A percentile compares a stretch with the other conserved stretches of the same genome.
Evolutionary conservation across 2,329 filamentous ascomycete species (phyloP).

Genomic region (Huntiella bhutanensis): DNA sequence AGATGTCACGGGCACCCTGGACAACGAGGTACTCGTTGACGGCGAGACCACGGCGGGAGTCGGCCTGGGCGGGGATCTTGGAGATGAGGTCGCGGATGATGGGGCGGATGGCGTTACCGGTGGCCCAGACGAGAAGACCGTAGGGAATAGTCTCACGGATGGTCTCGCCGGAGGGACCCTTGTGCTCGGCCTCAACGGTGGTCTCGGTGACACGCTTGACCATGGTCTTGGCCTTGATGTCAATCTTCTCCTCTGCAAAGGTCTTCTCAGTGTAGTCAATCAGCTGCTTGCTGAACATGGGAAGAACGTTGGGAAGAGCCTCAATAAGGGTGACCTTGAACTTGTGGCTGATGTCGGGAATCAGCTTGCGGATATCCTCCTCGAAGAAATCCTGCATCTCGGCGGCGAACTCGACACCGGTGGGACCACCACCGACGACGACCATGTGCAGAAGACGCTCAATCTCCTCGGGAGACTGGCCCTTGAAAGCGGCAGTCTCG

Average conservation of each 20-base stretch:
- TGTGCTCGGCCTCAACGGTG: conserved; percentile 76
- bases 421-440: conserved; percentile 80
- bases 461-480: conserved; percentile 70
- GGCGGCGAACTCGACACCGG: conserved; percentile 94
- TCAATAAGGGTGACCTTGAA: conserved; percentile 97
- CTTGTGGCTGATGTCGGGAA: conserved; percentile 83
- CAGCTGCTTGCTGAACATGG: conserved; percentile 96
- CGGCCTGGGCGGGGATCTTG: conserved; percentile 84
- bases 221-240: conserved; percentile 96
- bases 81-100: conserved; percentile 81
- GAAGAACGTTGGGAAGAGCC: conserved; percentile 86
- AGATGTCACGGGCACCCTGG: conserved; percentile 90
- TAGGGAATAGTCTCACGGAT: conserved; percentile 68
- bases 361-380: conserved; percentile 92
- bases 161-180: conserved; percentile 69
- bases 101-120: conserved; percentile 80
- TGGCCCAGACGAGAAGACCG: conserved; percentile 94
- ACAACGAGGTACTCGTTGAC: conserved; percentile 99
- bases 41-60: conserved; percentile 81
- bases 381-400: conserved; percentile 99
- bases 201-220: conserved; percentile 93
- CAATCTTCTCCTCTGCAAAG: conserved; percentile 96
- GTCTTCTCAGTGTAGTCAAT: conserved; percentile 99
- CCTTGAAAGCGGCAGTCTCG: conserved; percentile 96
- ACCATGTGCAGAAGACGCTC: conserved; percentile 97